Evolutionary conservation across 1,284 basidiomycete genomes (phyloP).

Genomic region (Naganishia albida): DNA sequence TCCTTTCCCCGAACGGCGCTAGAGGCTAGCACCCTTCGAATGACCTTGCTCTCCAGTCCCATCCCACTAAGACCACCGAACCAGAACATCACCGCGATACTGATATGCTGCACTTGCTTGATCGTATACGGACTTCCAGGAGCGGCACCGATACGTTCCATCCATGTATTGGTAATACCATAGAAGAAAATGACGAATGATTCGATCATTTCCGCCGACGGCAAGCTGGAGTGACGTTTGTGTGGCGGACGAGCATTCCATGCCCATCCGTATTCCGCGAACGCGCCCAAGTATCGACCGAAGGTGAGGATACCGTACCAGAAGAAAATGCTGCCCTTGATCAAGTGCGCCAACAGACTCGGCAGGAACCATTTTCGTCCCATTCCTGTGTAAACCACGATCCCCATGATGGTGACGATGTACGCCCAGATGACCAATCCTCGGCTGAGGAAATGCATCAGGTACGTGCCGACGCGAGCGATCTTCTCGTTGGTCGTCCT

Average conservation of each 20-base stretch:
- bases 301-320: constrained; percentile 86
- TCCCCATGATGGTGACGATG: constrained; percentile 65
- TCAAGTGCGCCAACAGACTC: constrained; percentile 81
- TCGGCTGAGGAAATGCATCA: constrained; percentile 63
- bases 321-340: constrained; percentile 92
- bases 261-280: constrained; percentile 87
- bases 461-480: constrained; percentile 31
- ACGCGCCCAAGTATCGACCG: constrained; percentile 86
- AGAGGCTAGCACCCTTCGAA: constrained; percentile 58
- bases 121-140: constrained; percentile 83
- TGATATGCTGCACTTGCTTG: constrained; percentile 92
- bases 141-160: constrained; percentile 86
- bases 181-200: constrained; percentile 84
- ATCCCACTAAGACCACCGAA: constrained; percentile 88
- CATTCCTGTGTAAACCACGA: constrained; percentile 77
- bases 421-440: constrained; percentile 69
- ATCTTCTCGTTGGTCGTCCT: not conserved
- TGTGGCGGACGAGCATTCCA: constrained; percentile 67
- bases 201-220: constrained; percentile 85
- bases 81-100: constrained; percentile 86
- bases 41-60: constrained; percentile 75
- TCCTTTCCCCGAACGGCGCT: constrained; percentile 41
- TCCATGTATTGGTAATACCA: constrained; percentile 90
- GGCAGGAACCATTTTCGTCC: constrained; percentile 60
- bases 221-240: constrained; percentile 43